Percentiles rank a stretch among this genome's conserved stretches.
Conservation (phyloP, 1,284 basidiomycete species). For the Austroboletus novae-zelandiae region DNA sequence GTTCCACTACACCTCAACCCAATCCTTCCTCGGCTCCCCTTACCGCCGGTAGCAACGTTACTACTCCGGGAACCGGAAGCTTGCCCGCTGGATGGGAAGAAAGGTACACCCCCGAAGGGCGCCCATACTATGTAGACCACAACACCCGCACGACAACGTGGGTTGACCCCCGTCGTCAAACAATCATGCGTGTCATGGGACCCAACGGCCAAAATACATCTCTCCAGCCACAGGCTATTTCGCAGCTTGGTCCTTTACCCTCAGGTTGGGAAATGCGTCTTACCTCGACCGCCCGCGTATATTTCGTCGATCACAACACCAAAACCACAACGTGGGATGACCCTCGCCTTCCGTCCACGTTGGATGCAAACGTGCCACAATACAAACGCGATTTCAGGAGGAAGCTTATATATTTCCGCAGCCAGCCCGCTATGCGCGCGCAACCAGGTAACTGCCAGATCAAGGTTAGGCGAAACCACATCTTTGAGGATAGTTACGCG, state of each 20-base stretch:
- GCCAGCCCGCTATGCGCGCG: slow-evolving; percentile 87
- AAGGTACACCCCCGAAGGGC: slow-evolving; percentile 90
- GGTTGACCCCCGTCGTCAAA: slow-evolving; percentile 92
- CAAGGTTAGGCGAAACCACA: slow-evolving; percentile 89
- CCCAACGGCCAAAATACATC: slow-evolving; percentile 81
- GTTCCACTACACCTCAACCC: slow-evolving; percentile 34
- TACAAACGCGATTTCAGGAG: slow-evolving; percentile 97
- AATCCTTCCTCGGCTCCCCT: slow-evolving; percentile 38
- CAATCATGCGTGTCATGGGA: slow-evolving; percentile 87
- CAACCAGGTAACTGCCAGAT: slow-evolving; percentile 93
- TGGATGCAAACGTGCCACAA: slow-evolving; percentile 91
- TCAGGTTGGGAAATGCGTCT: slow-evolving; percentile 98
- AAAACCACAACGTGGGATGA: slow-evolving; percentile 99
- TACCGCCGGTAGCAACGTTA: slow-evolving; percentile 54
- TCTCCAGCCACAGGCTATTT: slow-evolving; percentile 84
- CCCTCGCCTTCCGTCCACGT: slow-evolving; percentile 78
- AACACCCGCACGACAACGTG: slow-evolving; percentile 94
- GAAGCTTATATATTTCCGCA: slow-evolving; percentile 96
- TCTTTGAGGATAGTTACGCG: slow-evolving; percentile 94
- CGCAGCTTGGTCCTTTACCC: slow-evolving; percentile 88
- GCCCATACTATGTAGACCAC: slow-evolving; percentile 94
- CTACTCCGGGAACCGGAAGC: slow-evolving; percentile 77
- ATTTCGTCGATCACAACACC: slow-evolving; percentile 96
- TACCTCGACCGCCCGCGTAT: slow-evolving; percentile 89
- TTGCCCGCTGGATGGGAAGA: slow-evolving; percentile 95